These are phyloP conservation scores for Leccinum holopus DNA, from an alignment of 1,284 basidiomycete species.

Conservation along the genomic window DNA sequence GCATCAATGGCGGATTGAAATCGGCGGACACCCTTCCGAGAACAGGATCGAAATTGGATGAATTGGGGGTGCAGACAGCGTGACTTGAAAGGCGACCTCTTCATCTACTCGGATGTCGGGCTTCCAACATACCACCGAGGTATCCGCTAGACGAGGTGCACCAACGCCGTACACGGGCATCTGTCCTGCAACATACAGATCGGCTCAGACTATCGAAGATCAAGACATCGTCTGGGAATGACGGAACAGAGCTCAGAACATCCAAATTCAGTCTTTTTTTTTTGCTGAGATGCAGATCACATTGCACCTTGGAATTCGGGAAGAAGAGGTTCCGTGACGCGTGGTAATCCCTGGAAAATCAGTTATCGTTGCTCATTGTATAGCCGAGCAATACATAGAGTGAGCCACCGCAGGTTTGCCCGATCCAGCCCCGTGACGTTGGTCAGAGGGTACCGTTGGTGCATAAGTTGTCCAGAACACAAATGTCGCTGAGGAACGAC, in stretches of 20 bases:
- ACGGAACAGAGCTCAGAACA: constrained; percentile 64
- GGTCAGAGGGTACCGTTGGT: no score
- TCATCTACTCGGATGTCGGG: neutral
- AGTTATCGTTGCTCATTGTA: no score
- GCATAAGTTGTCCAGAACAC: no score
- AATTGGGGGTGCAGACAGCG: constrained; percentile 44
- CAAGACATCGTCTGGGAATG: constrained; percentile 51
- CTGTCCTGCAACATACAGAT: constrained; percentile 49
- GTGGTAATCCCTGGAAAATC: no score
- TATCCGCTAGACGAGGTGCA: neutral
- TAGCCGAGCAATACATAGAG: no score
- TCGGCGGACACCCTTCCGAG: no score
- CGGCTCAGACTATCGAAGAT: constrained; percentile 61
- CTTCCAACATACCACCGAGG: neutral
- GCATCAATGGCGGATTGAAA: no score
- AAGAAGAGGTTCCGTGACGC: neutral
- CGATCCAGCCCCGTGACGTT: no score
- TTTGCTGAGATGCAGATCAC: neutral
- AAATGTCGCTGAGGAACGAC: no score
- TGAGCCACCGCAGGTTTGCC: no score
- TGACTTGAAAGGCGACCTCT: constrained; percentile 66
- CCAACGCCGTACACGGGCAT: no score
- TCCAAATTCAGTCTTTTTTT: neutral
- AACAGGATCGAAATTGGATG: no score
- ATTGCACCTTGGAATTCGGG: neutral